phyloP scores from a whole-genome alignment of 306 rosid genomes.

The Cicer judaicum region DNA sequence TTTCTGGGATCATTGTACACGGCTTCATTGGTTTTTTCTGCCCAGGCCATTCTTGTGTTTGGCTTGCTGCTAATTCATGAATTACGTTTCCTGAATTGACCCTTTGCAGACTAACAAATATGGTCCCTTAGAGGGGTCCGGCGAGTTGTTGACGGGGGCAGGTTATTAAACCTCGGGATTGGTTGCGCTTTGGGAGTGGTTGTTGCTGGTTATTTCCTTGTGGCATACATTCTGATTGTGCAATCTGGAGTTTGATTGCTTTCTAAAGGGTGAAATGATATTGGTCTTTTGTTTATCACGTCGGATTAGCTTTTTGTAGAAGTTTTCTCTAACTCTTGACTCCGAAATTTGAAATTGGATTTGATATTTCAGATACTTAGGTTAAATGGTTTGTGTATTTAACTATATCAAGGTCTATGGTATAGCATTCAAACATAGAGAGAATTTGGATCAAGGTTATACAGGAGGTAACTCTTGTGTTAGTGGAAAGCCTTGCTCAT shows the following conservation, averaged over 20 bases:
- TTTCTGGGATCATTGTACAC: slow-evolving; percentile 15
- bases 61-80: slow-evolving; percentile 36
- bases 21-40: slow-evolving; percentile 41
- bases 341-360: slow-evolving; percentile 41
- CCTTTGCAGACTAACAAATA: slow-evolving; percentile 37
- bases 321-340: slow-evolving; percentile 38
- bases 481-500: slow-evolving; percentile 40
- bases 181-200: slow-evolving; percentile 6
- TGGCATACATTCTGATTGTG: slow-evolving; percentile 21
- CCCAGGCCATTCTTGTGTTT: slow-evolving; percentile 34
- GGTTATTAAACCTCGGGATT: slow-evolving; percentile 34
- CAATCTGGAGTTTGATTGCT: slow-evolving; percentile 34
- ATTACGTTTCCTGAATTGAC: slow-evolving; percentile 34
- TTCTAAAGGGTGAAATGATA: slow-evolving; percentile 35
- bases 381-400: slow-evolving; percentile 42
- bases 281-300: slow-evolving; percentile 32
- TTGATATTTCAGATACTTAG: slow-evolving; percentile 43
- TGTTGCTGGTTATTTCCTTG: slow-evolving; percentile 42
- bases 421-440: slow-evolving; percentile 36
- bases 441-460: slow-evolving; percentile 33
- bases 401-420: slow-evolving; percentile 39
- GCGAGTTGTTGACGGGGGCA: slow-evolving; percentile 32
- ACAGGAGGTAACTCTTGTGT: slow-evolving; percentile 36
- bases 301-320: slow-evolving; percentile 44
- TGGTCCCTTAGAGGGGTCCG: slow-evolving; percentile 23